Evolutionary conservation across 495 filamentous ascomycete species (phyloP).

Genomic region (Penicillium manginii): DNA sequence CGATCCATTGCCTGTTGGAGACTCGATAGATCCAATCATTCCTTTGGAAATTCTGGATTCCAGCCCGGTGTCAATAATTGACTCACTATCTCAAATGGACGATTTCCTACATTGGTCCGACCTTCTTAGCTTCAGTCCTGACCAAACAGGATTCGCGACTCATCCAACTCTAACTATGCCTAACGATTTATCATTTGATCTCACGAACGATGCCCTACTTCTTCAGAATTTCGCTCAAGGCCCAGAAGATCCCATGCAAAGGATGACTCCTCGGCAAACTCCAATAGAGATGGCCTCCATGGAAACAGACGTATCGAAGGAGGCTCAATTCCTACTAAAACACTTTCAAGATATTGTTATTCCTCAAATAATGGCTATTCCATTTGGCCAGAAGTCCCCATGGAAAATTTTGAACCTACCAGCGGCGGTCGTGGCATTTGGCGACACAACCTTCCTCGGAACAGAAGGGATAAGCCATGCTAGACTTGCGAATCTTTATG

Average conservation of each 20-base stretch:
- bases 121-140: slow-evolving; percentile 33
- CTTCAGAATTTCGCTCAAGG: slow-evolving; percentile 6
- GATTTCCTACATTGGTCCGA: slow-evolving; percentile 43
- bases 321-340: slow-evolving; percentile 33
- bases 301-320: slow-evolving; percentile 21
- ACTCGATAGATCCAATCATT: slow-evolving; percentile 1
- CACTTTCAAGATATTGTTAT: slow-evolving; percentile 41
- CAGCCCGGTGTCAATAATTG: slow-evolving; percentile 25
- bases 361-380: slow-evolving; percentile 37
- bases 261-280: slow-evolving; percentile 14
- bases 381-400: slow-evolving; percentile 35
- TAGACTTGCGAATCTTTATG: slow-evolving; percentile 36
- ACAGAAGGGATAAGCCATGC: slow-evolving; percentile 36
- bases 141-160: slow-evolving; percentile 20
- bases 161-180: slow-evolving; percentile 23
- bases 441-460: slow-evolving; percentile 36
- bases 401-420: slow-evolving; percentile 40
- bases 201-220: slow-evolving; percentile 12
- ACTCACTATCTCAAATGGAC: slow-evolving; percentile 35
- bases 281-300: slow-evolving; percentile 12
- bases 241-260: slow-evolving; percentile 8
- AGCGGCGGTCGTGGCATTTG: slow-evolving; percentile 34
- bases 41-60: slow-evolving; percentile 14
- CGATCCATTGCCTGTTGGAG: neutral
- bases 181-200: slow-evolving; percentile 22